A percentile compares a stretch with the other conserved stretches of the same genome.
Evolutionary conservation across 441 rosid genomes (phyloP).

Genomic region (Populus hybrid): DNA sequence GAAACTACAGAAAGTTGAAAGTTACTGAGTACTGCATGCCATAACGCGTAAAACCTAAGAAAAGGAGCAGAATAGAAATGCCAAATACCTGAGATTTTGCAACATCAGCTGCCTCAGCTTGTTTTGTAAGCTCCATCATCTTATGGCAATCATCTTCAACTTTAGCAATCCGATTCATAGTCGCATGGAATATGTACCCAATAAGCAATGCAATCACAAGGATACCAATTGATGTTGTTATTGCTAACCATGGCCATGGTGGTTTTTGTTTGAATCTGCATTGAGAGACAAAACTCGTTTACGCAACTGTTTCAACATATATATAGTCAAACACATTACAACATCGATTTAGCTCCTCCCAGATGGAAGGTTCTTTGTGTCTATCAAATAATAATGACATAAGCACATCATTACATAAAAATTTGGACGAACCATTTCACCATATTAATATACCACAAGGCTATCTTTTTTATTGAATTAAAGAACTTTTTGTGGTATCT

Average conservation of each 20-base stretch:
- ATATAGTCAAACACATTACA: not conserved
- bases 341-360: not conserved
- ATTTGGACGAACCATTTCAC: not conserved
- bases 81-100: conserved; percentile 86
- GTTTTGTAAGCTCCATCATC: conserved; percentile 73
- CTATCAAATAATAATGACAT: not conserved
- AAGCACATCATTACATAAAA: not conserved
- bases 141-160: conserved; percentile 75
- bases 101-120: conserved; percentile 87
- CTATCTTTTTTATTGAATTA: not conserved
- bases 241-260: conserved; percentile 70
- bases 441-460: not conserved
- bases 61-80: conserved; percentile 1
- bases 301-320: conserved; percentile 9
- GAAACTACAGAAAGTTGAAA: conserved; percentile 55
- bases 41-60: conserved; percentile 4
- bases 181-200: conserved; percentile 74
- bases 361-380: conserved; percentile 1
- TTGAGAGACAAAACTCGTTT: conserved; percentile 13
- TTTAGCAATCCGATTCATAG: conserved; percentile 69
- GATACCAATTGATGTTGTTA: conserved; percentile 53
- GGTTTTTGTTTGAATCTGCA: conserved; percentile 79
- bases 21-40: conserved; percentile 17
- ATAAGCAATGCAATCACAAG: conserved; percentile 75
- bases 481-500: not conserved